phyloP scores from a whole-genome alignment of 1,139 yeast genomes.

The Saccharomyces uvarum region DNA sequence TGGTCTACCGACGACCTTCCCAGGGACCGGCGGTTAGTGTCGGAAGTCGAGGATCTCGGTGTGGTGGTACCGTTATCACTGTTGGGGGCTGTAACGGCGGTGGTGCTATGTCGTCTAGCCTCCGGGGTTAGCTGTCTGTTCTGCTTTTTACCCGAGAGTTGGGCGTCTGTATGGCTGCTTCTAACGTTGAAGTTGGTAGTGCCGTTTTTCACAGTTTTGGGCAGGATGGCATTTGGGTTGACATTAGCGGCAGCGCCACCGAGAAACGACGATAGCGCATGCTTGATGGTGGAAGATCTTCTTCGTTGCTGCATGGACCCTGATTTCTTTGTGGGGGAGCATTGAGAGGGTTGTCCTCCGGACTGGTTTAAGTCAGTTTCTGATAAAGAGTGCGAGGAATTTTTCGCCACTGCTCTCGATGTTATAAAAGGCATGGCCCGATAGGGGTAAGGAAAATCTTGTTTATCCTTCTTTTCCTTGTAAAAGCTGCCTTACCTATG shows the following conservation, averaged over 20 bases:
- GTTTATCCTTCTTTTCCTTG: not conserved
- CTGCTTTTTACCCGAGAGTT: not conserved
- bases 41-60: not conserved
- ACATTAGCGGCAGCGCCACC: conserved; percentile 6
- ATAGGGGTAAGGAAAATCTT: not conserved
- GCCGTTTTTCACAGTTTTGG: not conserved
- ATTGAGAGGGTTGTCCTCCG: not conserved
- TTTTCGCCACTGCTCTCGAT: not conserved
- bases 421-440: not conserved
- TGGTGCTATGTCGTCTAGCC: not conserved
- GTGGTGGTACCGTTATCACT: not conserved
- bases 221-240: not conserved
- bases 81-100: not conserved
- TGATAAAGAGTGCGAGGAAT: not conserved
- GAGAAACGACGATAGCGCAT: conserved; percentile 21
- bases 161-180: conserved; percentile 5
- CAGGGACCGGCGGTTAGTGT: not conserved
- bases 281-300: conserved; percentile 20
- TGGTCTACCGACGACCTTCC: not conserved
- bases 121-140: not conserved
- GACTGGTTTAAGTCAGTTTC: not conserved
- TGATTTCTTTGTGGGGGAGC: not conserved
- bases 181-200: not conserved
- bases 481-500: not conserved
- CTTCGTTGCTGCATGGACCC: conserved; percentile 6